Evolutionary conservation across 2,329 filamentous ascomycete genomes (phyloP).

Genomic region (Pseudogymnoascus sp.): DNA sequence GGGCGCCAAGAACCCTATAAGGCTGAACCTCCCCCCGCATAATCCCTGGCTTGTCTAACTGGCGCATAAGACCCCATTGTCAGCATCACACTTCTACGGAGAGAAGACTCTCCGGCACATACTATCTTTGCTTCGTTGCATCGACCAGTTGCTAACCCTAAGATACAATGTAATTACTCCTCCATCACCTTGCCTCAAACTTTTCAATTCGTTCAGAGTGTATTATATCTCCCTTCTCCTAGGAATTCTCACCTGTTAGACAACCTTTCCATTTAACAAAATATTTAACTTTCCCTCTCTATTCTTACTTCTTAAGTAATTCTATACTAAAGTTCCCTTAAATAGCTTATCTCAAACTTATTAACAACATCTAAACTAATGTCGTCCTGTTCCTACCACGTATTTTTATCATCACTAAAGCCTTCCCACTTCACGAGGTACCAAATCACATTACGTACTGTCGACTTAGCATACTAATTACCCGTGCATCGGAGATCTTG

Average conservation of each 20-base stretch:
- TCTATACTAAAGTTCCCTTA: slow-evolving; percentile 11
- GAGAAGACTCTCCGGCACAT: too few species aligned
- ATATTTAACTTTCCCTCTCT: slow-evolving; percentile 10
- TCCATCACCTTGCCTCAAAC: slow-evolving; percentile 8
- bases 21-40: too few species aligned
- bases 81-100: too few species aligned
- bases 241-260: slow-evolving; percentile 11
- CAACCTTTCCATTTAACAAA: slow-evolving; percentile 14
- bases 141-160: too few species aligned
- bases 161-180: not conserved
- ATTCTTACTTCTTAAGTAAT: slow-evolving; percentile 13
- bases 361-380: slow-evolving; percentile 12
- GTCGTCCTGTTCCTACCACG: slow-evolving; percentile 13
- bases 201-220: slow-evolving; percentile 9
- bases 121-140: too few species aligned
- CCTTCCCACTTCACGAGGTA: slow-evolving; percentile 20
- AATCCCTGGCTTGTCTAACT: too few species aligned
- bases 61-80: too few species aligned
- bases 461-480: slow-evolving; percentile 15
- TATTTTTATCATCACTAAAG: slow-evolving; percentile 16
- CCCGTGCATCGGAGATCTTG: too few species aligned
- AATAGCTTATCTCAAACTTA: slow-evolving; percentile 14
- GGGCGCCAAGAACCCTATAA: too few species aligned
- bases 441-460: slow-evolving; percentile 14
- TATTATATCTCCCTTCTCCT: slow-evolving; percentile 13